Base-by-base conservation (phyloP, 2,329 filamentous ascomycete species). In the Elsinoe necatrix region DNA sequence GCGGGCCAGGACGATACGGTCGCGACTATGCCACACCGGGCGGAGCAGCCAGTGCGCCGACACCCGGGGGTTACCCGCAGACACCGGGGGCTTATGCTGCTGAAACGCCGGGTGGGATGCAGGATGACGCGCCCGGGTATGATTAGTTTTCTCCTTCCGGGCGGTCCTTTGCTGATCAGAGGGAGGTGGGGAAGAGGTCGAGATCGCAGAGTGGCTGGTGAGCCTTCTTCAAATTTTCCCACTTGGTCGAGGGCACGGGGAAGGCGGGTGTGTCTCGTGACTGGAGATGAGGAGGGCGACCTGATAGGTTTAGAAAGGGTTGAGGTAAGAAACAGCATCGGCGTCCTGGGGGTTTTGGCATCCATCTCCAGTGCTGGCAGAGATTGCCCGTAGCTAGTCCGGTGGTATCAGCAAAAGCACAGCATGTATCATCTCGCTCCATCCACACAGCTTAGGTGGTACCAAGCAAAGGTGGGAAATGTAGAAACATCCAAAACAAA, bases 21-120 rank as follows among this genome's bases (percentile, higher is more conserved):
- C 65, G 63, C 9, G 69, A 71, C 58, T 71, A 69, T 34, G 66
- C 68, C 20, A 74, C 72, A 31, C 71, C 72, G 1, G 67, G 64
- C 14, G 59, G 66, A 23, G 67, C 76, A 11, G 75, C 76, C 25
- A 75, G 80, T 1, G 82, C 83, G 25, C 82, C 81, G 18, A 81
- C 80, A 2, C 80, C 79, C n/a, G 54, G 54, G 3, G 54, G 37
- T 4, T 56, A 56, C 31, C 54, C 54, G 4, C 54, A 56, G 42
- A 56, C 54, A 16, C 54, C 54, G 16, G 54, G 54, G 18, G 54
- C 54, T 12, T 56, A 56, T n/a, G 37, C 54, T n/a, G 54, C 54
- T 14, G 54, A 56, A 27, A 56, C 54, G 25, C 54, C 54, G 6
- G 54, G 54, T 23, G 54, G 54, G 11, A 45, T 42, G 35, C 29